phyloP scores from a whole-genome alignment of 306 rosid genomes.

The Ormosia emarginata region DNA sequence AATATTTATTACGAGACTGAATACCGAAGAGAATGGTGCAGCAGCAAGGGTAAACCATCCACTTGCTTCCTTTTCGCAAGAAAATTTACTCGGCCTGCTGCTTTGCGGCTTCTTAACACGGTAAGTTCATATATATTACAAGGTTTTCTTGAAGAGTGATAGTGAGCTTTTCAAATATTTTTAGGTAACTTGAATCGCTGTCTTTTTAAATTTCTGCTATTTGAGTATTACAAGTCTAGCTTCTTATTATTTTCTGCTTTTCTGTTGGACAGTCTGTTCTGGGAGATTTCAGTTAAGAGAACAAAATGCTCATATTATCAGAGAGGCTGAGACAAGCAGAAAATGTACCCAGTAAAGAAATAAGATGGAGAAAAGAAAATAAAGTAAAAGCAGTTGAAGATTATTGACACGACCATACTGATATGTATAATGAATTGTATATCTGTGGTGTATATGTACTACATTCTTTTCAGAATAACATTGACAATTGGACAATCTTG shows the following conservation, averaged over 20 bases:
- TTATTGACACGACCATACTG: neutral
- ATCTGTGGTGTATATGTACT: slow-evolving; percentile 5
- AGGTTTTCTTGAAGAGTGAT: neutral
- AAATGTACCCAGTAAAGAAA: slow-evolving; percentile 12
- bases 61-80: slow-evolving; percentile 90
- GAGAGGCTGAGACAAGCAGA: slow-evolving; percentile 20
- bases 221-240: neutral
- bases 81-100: slow-evolving; percentile 94
- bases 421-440: slow-evolving; percentile 21
- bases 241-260: slow-evolving; percentile 12
- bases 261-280: slow-evolving; percentile 50
- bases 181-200: neutral
- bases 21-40: slow-evolving; percentile 95
- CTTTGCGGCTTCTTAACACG: slow-evolving; percentile 79
- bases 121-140: slow-evolving; percentile 39
- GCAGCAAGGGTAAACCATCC: slow-evolving; percentile 83
- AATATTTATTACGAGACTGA: slow-evolving; percentile 92
- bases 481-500: neutral
- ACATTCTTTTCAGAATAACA: slow-evolving; percentile 3
- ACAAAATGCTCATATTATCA: slow-evolving; percentile 9
- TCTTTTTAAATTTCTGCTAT: neutral
- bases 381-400: slow-evolving; percentile 14
- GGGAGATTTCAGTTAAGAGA: slow-evolving; percentile 44
- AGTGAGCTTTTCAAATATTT: neutral
- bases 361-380: slow-evolving; percentile 10